phyloP scores from a whole-genome alignment of 2,329 filamentous ascomycete genomes.

The Xylaria hypoxylon region DNA sequence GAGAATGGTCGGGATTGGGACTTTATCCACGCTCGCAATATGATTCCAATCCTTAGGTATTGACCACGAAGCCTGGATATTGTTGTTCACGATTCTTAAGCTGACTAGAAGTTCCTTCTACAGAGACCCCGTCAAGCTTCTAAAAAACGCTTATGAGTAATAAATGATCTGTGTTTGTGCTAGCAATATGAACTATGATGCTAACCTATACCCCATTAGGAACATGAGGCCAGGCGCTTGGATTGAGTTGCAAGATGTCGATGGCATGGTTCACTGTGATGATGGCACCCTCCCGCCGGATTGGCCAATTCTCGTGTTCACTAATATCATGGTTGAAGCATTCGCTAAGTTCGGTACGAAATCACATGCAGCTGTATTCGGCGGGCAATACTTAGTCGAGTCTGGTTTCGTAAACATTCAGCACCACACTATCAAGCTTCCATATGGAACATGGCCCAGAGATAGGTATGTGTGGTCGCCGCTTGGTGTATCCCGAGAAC shows the following conservation, averaged over 20 bases:
- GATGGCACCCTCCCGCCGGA: slow-evolving; percentile 52
- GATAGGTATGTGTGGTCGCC: slow-evolving; percentile 41
- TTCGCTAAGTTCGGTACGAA: slow-evolving; percentile 55
- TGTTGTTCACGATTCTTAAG: neutral
- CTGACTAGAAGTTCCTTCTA: slow-evolving; percentile 3
- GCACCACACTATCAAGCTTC: slow-evolving; percentile 42
- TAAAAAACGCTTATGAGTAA: slow-evolving; percentile 42
- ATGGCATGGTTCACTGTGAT: slow-evolving; percentile 55
- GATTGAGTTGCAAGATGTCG: slow-evolving; percentile 60
- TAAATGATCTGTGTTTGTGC: slow-evolving; percentile 6
- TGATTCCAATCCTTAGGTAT: slow-evolving; percentile 54
- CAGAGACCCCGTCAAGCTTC: slow-evolving; percentile 39
- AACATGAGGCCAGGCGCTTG: slow-evolving; percentile 59
- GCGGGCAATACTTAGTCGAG: slow-evolving; percentile 51
- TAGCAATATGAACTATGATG: neutral
- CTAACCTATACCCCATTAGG: slow-evolving; percentile 32
- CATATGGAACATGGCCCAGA: slow-evolving; percentile 47
- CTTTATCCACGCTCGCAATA: slow-evolving; percentile 61
- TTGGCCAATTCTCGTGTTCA: slow-evolving; percentile 51
- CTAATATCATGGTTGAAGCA: slow-evolving; percentile 52
- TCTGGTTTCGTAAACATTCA: slow-evolving; percentile 46
- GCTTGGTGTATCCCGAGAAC: neutral
- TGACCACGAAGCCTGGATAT: neutral
- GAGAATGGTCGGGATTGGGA: slow-evolving; percentile 59
- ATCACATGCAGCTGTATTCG: slow-evolving; percentile 54